phyloP scores from a whole-genome alignment of 805 yeast genomes.

The Wickerhamomyces bovis region DNA sequence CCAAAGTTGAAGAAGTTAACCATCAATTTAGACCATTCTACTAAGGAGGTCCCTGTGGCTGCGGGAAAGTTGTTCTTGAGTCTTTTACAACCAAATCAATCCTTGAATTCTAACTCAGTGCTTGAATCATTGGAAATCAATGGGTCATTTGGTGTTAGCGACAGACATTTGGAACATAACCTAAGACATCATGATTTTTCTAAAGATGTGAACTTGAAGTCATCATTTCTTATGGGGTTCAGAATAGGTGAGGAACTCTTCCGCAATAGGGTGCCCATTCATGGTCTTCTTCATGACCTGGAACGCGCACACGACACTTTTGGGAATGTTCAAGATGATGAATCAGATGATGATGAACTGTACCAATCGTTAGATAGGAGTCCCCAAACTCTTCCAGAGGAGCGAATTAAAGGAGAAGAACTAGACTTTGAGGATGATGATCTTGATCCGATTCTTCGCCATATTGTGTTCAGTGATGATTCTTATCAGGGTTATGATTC shows the following conservation, averaged over 20 bases:
- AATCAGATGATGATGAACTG: background rate
- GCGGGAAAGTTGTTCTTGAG: background rate
- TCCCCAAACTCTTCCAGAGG: no score
- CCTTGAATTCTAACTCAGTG: background rate
- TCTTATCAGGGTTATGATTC: background rate
- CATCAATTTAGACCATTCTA: constrained; percentile 9
- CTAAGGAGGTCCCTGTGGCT: background rate
- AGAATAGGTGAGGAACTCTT: constrained; percentile 1
- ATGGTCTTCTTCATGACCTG: background rate
- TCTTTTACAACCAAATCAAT: background rate
- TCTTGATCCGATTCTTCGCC: background rate
- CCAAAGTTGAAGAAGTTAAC: constrained; percentile 10
- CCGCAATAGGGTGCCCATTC: background rate
- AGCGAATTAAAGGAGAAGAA: no score
- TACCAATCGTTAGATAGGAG: background rate
- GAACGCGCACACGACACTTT: background rate
- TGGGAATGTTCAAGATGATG: constrained; percentile 1
- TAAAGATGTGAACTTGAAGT: constrained; percentile 7
- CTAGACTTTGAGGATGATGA: constrained; percentile 1
- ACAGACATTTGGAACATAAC: constrained; percentile 15
- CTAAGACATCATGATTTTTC: constrained; percentile 13
- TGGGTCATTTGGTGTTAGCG: constrained; percentile 18
- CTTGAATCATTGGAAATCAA: constrained; percentile 15
- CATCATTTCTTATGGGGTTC: constrained; percentile 10
- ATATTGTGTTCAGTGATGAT: background rate